Base-by-base conservation (phyloP, 108 stramenopile species). In the Nitzschia inconspicua region DNA sequence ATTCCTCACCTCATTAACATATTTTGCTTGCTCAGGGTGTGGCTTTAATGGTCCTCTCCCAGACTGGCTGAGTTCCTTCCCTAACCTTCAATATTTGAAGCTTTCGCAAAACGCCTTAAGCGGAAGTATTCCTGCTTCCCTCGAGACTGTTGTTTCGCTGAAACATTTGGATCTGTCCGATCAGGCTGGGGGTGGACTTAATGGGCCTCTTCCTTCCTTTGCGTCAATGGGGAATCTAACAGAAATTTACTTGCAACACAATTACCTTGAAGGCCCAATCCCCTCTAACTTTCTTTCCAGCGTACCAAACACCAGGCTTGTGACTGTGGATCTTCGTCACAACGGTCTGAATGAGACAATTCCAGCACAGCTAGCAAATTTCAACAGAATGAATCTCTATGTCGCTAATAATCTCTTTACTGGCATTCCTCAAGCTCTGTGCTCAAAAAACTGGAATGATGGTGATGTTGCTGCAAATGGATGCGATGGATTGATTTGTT, bases 401-500 rank as follows among this genome's bases (percentile, higher is more conserved):
- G 14, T 78, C 26, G 52, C 70, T 20, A 60, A 39, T 13, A 78
- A 81, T 36, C 8, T 40, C 25, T 47, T 81, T 18, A 27, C 48
- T 24, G 50, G 29, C 4, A 63, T 81, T 31, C 63, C 72, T 2
- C 23, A 35, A 8, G 51, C 44, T 16, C 36, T 81, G 4, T 81
- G 80, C 46, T 20, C 18, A 54, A 54, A 35, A 8, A 35, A 36
- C 37, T 82, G 81, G 81, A 82, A 77, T 44, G 47, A 75, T 32
- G 72, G 85, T 13, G 82, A 85, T 54, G 79, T 88, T 37, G 73
- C 68, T 42, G 43, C 41, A 25, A 55, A 51, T 43, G 60, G 70
- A 10, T 91, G 89, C 43, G 82, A 87, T 58, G 84, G 78, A 1
- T 80, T 91, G 44, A 48, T 91, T 18, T 91, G 89, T 63, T 76